Evolutionary conservation across 2,329 filamentous ascomycete genomes (phyloP), one percentile per base, ranked within the genome.

Genomic region (Xylariaceae sp.): DNA sequence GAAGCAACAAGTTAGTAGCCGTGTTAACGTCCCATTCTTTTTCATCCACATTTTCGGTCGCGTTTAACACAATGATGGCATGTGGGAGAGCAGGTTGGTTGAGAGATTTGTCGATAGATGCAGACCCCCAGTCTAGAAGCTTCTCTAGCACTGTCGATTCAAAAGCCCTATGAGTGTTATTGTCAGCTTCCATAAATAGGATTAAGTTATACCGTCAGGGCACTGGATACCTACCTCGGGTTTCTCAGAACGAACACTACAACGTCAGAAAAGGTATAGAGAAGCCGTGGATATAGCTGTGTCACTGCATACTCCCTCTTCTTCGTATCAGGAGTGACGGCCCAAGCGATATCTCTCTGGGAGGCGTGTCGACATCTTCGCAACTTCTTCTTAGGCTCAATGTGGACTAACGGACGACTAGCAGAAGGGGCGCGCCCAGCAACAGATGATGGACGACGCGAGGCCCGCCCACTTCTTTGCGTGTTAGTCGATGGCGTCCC

Each of bases 81-180:
- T 82, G 79, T 3, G 82, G 81, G 2, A 84, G 72, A 1, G 78
- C 75, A 1, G 81, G 81, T 61, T 84, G 82, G 57, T 84, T 83
- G 33, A 78, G 73, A 0, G 80, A 81, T 53, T 76, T 81, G 57
- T 83, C 80, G 3, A 83, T 68, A 2, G 78, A 77, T 8, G 78
- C 75, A 2, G 74, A 73, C 9, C 79, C 80, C 81, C 80, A 84
- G 17, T 76, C 70, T 14, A 83, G 61, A 1, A 83, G 69, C 57
- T 70, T 71, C 43, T 72, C 67, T 8, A 80, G 68, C 11, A 76
- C 74, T 12, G 62, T 64, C 7, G 67, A 69, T 49, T 79, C 77
- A 37, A 79, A 71, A 7, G 74, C 26, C 9, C 26, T 29, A 9
- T 29, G 26, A 29, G 26, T 29, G 26, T 29, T 9, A 9, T 5